Conservation (phyloP, 305 asterid species). For the Solanum hybrid region DNA sequence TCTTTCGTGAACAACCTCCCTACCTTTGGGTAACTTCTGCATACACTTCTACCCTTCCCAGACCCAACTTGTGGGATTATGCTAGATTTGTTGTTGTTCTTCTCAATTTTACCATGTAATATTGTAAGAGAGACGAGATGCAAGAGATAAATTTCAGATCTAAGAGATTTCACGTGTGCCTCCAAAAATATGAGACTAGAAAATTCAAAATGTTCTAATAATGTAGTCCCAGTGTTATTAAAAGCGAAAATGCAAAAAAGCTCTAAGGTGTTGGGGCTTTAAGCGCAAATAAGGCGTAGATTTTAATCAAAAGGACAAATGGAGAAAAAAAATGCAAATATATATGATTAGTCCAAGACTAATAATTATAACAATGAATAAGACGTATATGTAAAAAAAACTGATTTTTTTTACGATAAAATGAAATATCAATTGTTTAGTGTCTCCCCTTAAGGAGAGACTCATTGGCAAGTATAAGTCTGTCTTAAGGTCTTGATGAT, state of each 20-base stretch:
- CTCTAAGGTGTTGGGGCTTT: background rate
- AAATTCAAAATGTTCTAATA: background rate
- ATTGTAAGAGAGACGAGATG: background rate
- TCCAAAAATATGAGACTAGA: background rate
- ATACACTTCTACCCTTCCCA: background rate
- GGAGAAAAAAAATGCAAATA: background rate
- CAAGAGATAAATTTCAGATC: background rate
- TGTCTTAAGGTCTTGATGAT: background rate
- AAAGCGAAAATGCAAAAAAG: background rate
- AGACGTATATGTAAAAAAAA: background rate
- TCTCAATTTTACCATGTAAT: background rate
- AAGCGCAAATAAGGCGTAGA: background rate
- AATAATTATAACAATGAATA: background rate
- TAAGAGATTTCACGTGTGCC: background rate
- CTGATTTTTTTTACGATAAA: background rate
- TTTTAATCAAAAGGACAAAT: background rate
- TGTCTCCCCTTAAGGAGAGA: background rate
- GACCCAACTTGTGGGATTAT: background rate
- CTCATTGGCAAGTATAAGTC: background rate
- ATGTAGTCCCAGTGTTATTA: background rate
- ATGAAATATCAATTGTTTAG: background rate
- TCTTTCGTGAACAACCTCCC: background rate
- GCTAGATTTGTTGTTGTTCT: background rate
- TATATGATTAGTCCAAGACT: background rate
- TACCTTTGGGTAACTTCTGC: background rate